These are phyloP conservation scores for Kalmanozyma brasiliensis DNA, from an alignment of 1,284 basidiomycete species.

Conservation along the genomic window DNA sequence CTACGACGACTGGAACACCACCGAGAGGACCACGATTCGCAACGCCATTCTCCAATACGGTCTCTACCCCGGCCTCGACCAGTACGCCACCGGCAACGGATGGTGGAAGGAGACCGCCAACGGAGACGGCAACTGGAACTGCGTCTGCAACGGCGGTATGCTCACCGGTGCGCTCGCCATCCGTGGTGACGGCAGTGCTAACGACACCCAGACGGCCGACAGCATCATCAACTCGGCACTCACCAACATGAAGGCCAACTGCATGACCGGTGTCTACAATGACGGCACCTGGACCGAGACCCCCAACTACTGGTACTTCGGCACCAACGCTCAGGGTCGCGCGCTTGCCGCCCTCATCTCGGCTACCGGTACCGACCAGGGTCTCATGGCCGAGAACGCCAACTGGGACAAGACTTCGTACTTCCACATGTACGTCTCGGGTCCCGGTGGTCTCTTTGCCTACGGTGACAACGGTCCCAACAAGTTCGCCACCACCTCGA, in stretches of 20 bases:
- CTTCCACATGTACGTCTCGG: conserved; percentile 90
- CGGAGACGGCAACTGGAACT: conserved; percentile 90
- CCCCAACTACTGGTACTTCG: conserved; percentile 75
- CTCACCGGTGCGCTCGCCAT: conserved; percentile 91
- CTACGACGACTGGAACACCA: conserved; percentile 82
- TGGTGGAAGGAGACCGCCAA: conserved; percentile 70
- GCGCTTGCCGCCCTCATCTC: conserved; percentile 83
- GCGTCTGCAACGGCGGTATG: conserved; percentile 92
- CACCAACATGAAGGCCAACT: conserved; percentile 81
- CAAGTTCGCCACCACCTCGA: conserved; percentile 77
- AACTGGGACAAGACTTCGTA: conserved; percentile 78
- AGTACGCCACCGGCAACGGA: conserved; percentile 62
- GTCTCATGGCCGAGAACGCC: conserved; percentile 73
- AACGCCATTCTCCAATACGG: conserved; percentile 83
- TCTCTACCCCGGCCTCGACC: conserved; percentile 71
- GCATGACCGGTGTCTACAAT: conserved; percentile 73
- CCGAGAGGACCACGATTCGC: conserved; percentile 79
- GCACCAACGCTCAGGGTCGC: conserved; percentile 89
- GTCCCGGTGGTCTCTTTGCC: conserved; percentile 87
- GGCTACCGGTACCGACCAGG: conserved; percentile 85
- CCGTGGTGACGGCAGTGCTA: conserved; percentile 75
- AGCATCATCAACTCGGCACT: conserved; percentile 77
- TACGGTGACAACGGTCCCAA: conserved; percentile 95
- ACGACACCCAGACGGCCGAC: conserved; percentile 78
- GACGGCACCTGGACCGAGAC: conserved; percentile 98